Conservation (phyloP, 139 green algal species). For the Micromonas pusilla region DNA sequence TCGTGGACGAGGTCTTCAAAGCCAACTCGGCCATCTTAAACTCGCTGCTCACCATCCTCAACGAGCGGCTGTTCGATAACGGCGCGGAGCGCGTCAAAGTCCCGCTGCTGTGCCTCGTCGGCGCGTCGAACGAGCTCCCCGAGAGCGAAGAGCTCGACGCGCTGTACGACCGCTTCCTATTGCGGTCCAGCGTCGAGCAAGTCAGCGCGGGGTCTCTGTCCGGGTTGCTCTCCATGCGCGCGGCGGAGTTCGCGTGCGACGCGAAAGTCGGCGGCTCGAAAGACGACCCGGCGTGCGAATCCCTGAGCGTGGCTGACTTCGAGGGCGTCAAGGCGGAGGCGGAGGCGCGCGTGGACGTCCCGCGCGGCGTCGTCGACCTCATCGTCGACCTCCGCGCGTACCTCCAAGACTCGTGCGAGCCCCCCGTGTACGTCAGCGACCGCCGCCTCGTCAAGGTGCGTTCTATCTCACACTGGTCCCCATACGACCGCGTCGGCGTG, state of each 20-base stretch:
- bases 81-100: constrained; percentile 54
- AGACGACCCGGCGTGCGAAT: neutral
- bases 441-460: no score
- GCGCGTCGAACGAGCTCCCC: constrained; percentile 81
- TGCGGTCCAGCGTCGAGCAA: constrained; percentile 57
- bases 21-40: constrained; percentile 92
- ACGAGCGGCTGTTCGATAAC: constrained; percentile 93
- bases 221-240: neutral
- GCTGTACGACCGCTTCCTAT: constrained; percentile 86
- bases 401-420: constrained; percentile 82
- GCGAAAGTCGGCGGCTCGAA: neutral
- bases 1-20: constrained; percentile 89
- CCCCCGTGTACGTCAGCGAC: constrained; percentile 82
- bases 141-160: constrained; percentile 87
- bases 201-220: constrained; percentile 16
- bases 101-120: constrained; percentile 54
- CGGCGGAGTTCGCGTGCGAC: constrained; percentile 1
- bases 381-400: constrained; percentile 63
- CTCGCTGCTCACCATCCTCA: constrained; percentile 85
- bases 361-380: constrained; percentile 61
- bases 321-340: constrained; percentile 32
- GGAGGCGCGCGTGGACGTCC: constrained; percentile 50
- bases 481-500: no score
- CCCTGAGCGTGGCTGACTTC: neutral
- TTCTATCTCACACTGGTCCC: no score